Conservation (phyloP, 2,329 filamentous ascomycete genomes). For the Chrysoporthe cubensis region DNA sequence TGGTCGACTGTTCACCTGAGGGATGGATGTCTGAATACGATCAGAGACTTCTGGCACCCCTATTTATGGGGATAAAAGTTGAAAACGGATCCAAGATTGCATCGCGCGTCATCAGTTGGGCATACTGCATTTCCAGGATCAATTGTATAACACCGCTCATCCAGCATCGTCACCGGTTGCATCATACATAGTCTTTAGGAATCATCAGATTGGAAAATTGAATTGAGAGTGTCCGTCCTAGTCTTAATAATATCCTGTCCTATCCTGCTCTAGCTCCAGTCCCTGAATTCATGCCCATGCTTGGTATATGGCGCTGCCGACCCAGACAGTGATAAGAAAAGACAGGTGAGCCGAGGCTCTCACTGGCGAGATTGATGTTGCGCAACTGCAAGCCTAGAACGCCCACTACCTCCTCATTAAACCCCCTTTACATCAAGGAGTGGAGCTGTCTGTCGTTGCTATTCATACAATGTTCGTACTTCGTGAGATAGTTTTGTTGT, state of each 20-base stretch:
- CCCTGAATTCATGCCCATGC: neutral
- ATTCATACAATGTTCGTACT: conserved; percentile 15
- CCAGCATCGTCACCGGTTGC: neutral
- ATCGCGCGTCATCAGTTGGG: conserved; percentile 1
- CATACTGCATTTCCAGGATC: neutral
- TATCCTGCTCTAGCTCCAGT: neutral
- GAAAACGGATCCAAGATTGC: conserved; percentile 3
- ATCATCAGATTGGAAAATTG: conserved; percentile 13
- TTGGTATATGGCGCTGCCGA: conserved; percentile 8
- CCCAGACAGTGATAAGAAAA: too few species aligned
- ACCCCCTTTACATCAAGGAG: conserved; percentile 1
- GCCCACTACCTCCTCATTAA: neutral
- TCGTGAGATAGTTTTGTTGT: neutral
- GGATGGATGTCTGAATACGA: neutral
- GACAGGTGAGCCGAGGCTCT: neutral
- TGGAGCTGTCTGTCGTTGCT: neutral
- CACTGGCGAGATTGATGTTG: neutral
- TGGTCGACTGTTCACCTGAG: too few species aligned
- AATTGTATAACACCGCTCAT: neutral
- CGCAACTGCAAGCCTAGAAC: conserved; percentile 4
- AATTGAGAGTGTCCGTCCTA: conserved; percentile 21
- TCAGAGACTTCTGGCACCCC: neutral
- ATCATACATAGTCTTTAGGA: neutral
- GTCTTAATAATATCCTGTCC: neutral
- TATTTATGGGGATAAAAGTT: neutral